Conservation (phyloP, 345 rosid species). For the Salix exigua region DNA sequence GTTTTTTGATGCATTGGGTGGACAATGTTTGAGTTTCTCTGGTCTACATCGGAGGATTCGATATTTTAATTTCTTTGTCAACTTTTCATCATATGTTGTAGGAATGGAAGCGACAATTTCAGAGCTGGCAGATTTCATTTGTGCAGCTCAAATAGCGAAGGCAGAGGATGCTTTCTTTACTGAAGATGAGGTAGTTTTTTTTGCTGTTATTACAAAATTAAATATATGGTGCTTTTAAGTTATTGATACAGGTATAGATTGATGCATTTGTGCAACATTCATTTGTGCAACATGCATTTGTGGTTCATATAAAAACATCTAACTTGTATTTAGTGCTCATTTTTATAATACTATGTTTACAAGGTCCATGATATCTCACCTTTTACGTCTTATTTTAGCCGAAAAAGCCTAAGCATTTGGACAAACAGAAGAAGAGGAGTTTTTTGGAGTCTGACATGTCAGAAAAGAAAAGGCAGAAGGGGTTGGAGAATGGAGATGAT, state of each 20-base stretch:
- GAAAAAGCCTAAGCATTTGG: constrained; percentile 34
- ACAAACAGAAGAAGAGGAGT: constrained; percentile 55
- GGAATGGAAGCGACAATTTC: constrained; percentile 54
- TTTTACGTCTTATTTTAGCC: constrained; percentile 17
- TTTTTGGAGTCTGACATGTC: constrained; percentile 18
- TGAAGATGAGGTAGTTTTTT: constrained; percentile 49
- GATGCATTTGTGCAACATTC: no score
- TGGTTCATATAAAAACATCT: no score
- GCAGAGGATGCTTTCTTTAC: constrained; percentile 46
- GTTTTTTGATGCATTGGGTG: no score
- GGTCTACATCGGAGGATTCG: no score
- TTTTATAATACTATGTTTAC: neutral
- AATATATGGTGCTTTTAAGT: no score
- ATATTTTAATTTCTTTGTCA: no score
- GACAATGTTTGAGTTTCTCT: no score
- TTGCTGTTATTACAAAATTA: neutral
- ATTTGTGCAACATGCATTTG: no score
- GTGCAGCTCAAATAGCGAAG: constrained; percentile 75
- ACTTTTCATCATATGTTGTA: constrained; percentile 24
- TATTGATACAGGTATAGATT: no score
- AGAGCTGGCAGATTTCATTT: constrained; percentile 70
- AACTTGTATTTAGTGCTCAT: neutral
- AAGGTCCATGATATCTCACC: neutral
- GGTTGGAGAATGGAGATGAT: constrained; percentile 35
- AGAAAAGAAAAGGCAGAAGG: constrained; percentile 31